Percentiles rank a stretch among this genome's conserved stretches.
Conservation (phyloP, 225 moss, liverwort and hornwort species). For the Straminergon stramineum region DNA sequence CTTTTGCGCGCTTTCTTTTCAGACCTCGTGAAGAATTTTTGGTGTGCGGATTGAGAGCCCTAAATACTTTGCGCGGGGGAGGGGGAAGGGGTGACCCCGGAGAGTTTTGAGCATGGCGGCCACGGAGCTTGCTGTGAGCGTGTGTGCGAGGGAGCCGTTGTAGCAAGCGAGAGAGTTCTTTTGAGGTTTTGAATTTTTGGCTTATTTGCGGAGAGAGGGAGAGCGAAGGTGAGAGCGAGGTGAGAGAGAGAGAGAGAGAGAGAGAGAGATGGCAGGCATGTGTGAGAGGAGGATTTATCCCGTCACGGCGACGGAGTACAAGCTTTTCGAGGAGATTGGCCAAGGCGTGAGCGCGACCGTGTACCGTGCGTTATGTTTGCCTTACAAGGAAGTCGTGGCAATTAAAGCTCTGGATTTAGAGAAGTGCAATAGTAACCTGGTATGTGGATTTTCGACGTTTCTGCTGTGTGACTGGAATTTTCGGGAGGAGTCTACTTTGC, state of each 20-base stretch:
- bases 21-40: not conserved
- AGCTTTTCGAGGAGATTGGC: constrained; percentile 84
- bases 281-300: constrained; percentile 41
- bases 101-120: not conserved
- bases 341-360: constrained; percentile 88
- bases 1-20: not conserved
- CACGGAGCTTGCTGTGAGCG: not conserved
- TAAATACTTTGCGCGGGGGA: not conserved
- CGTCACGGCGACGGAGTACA: constrained; percentile 59
- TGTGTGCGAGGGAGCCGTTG: not conserved
- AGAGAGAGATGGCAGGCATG: constrained; percentile 23
- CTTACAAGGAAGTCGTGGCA: constrained; percentile 73
- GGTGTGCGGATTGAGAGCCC: not conserved
- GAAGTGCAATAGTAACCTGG: constrained; percentile 78
- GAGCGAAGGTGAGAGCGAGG: not conserved
- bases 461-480: not conserved
- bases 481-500: not conserved
- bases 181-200: not conserved
- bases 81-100: too few relatives aligned
- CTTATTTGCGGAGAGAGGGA: not conserved
- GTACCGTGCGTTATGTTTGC: constrained; percentile 62
- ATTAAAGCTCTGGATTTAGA: constrained; percentile 91
- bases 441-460: not conserved
- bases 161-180: not conserved
- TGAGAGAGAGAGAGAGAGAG: not conserved